These are phyloP conservation scores for Cenococcum geophilum DNA, from an alignment of 495 filamentous ascomycete species.

Conservation along the genomic window DNA sequence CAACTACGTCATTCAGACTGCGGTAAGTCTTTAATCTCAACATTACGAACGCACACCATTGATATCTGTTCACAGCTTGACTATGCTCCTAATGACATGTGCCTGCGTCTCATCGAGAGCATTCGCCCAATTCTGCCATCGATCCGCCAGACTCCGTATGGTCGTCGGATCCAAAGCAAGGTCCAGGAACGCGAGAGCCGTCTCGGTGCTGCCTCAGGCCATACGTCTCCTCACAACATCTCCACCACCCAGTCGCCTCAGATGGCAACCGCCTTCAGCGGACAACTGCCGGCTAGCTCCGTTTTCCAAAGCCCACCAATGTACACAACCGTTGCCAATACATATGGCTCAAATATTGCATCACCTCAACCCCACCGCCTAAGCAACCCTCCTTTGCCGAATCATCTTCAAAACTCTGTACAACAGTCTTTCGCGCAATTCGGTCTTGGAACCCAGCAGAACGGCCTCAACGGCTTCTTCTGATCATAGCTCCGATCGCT, in stretches of 20 bases:
- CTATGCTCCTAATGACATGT: slow-evolving; percentile 22
- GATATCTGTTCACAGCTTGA: slow-evolving; percentile 9
- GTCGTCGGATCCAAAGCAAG: slow-evolving; percentile 85
- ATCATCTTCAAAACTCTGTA: slow-evolving; percentile 32
- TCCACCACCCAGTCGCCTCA: slow-evolving; percentile 24
- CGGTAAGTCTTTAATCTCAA: slow-evolving; percentile 30
- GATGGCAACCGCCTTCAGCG: slow-evolving; percentile 14
- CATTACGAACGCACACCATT: too few relatives aligned
- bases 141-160: slow-evolving; percentile 84
- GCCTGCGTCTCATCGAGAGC: slow-evolving; percentile 57
- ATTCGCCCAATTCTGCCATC: slow-evolving; percentile 76
- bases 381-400: slow-evolving; percentile 31
- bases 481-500: neutral
- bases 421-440: slow-evolving; percentile 15
- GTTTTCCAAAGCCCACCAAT: slow-evolving; percentile 16
- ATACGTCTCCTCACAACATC: slow-evolving; percentile 24
- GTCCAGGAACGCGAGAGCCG: slow-evolving; percentile 47
- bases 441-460: slow-evolving; percentile 2
- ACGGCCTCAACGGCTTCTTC: slow-evolving; percentile 2
- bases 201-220: slow-evolving; percentile 23
- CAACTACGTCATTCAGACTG: slow-evolving; percentile 97
- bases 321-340: slow-evolving; percentile 26
- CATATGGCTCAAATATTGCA: slow-evolving; percentile 26
- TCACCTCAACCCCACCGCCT: slow-evolving; percentile 31
- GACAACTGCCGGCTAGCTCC: slow-evolving; percentile 18